These are phyloP conservation scores for Cytospora paraplurivora DNA, from an alignment of 2,329 filamentous ascomycete genomes.

Conservation along the genomic window DNA sequence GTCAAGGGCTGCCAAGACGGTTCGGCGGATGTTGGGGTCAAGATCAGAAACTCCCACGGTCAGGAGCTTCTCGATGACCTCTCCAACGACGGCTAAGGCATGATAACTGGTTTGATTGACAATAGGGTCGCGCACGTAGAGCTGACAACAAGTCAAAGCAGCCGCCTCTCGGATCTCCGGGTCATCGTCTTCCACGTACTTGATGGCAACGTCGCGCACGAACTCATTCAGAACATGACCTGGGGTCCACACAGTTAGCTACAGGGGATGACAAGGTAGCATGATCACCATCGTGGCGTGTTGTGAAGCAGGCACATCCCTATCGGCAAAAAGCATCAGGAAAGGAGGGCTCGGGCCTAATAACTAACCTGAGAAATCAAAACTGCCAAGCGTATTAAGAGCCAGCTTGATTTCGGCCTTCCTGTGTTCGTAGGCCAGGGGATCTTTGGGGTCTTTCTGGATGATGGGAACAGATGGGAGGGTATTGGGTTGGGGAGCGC, in stretches of 20 bases:
- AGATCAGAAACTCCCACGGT: conserved; percentile 93
- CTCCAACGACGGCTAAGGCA: conserved; percentile 93
- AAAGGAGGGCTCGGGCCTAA: background rate
- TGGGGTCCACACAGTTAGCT: conserved; percentile 30
- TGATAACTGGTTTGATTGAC: conserved; percentile 98
- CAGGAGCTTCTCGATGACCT: conserved; percentile 95
- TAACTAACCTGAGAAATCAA: conserved; percentile 74
- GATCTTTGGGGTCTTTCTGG: conserved; percentile 83
- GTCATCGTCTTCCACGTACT: conserved; percentile 96
- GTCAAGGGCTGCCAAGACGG: conserved; percentile 86
- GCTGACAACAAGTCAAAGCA: conserved; percentile 93
- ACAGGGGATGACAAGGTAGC: conserved; percentile 6
- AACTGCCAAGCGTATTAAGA: conserved; percentile 93
- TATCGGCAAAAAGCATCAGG: background rate
- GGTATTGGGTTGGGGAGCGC: conserved; percentile 83
- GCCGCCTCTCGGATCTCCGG: conserved; percentile 91
- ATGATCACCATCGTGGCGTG: background rate
- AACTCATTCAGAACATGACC: conserved; percentile 97
- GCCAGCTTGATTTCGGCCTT: conserved; percentile 91
- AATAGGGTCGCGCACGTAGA: conserved; percentile 95
- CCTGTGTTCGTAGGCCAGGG: conserved; percentile 74
- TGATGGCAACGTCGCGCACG: conserved; percentile 95
- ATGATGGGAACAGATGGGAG: conserved; percentile 79
- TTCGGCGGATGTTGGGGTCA: conserved; percentile 83
- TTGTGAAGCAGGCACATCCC: too few species aligned